Evolutionary conservation across 192 early-diverging fungal genomes (phyloP), one percentile per base, ranked within the genome.

Genomic region (Coemansia sp.): DNA sequence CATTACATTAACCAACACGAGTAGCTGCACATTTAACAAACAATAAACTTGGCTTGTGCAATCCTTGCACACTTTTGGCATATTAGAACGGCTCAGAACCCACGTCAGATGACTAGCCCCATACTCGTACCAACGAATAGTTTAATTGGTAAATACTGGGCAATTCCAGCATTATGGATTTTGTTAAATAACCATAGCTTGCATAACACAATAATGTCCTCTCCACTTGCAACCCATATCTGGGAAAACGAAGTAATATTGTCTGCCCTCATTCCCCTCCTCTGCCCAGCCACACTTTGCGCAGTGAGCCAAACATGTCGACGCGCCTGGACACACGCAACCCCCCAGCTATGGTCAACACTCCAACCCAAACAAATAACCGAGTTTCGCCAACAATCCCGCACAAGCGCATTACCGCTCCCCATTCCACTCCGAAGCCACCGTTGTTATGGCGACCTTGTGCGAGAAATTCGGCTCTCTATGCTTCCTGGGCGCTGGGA

Each of bases 121-220:
- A 44, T 44, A 44, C 3, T 8, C 6, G 31, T 8, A 31, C 31
- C 31, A 31, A 31, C 5, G 6, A 31, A 31, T 31, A 31, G 1
- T 31, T 31, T 66, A n/a, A 81, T 79, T 8, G 89, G 73, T 0
- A 86, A 77, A 58, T 97, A 93, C 58, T 93, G 86, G 24, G 90
- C 92, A 65, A 94, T 77, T 3, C 80, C 56, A 61, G 88, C 64
- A 64, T 4, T 2, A 4, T 26, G 92, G 93, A 69, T 95, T 91
- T 4, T 79, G 61, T 7, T 89, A 7, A 66, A 62, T 15, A 92
- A 37, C 51, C 79, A 81, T 1, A 94, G n/a, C 36, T 86, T 73
- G 31, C 21, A 54, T 15, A 17, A 18, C 20, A 0, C 34, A 2
- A 31, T 3, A 24, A 55, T 56, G 54, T 15, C 54, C 6, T 5